Percentiles rank a stretch among this genome's conserved stretches.
Conservation (phyloP, 805 yeast species). For the Danielia reshetovae region DNA sequence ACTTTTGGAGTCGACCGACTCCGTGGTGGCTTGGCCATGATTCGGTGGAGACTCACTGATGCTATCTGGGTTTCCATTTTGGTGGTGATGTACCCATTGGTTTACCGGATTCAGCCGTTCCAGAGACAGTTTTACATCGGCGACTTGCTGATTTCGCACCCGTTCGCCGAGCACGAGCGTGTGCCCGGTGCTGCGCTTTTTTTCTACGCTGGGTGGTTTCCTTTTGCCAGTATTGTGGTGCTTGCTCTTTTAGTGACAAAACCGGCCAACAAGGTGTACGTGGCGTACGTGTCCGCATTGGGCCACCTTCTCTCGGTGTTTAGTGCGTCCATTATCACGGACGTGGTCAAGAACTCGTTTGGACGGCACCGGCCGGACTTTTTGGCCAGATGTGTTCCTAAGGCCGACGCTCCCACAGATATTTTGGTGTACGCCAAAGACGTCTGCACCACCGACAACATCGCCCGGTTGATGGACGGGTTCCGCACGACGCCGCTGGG, state of each 20-base stretch:
- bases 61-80: slow-evolving; percentile 19
- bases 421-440: slow-evolving; percentile 57
- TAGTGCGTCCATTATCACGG: slow-evolving; percentile 61
- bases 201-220: slow-evolving; percentile 50
- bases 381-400: slow-evolving; percentile 77
- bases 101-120: slow-evolving; percentile 48
- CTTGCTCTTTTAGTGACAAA: slow-evolving; percentile 42
- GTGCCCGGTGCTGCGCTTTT: slow-evolving; percentile 58
- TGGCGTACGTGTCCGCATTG: slow-evolving; percentile 59
- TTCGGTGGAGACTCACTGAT: slow-evolving; percentile 18
- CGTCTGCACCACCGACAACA: slow-evolving; percentile 56
- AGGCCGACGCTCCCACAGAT: slow-evolving; percentile 49
- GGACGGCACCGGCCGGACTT: slow-evolving; percentile 94
- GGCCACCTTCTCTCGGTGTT: slow-evolving; percentile 63
- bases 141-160: slow-evolving; percentile 77
- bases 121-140: slow-evolving; percentile 73
- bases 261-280: slow-evolving; percentile 51
- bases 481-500: slow-evolving; percentile 83
- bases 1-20: slow-evolving; percentile 16
- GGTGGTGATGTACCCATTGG: slow-evolving; percentile 19
- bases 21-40: slow-evolving; percentile 8
- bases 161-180: slow-evolving; percentile 70
- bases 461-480: slow-evolving; percentile 54
- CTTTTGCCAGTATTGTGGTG: slow-evolving; percentile 37
- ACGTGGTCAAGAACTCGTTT: slow-evolving; percentile 73